Evolutionary conservation across 805 yeast genomes (phyloP).

Genomic region (Saturnispora mendoncae): DNA sequence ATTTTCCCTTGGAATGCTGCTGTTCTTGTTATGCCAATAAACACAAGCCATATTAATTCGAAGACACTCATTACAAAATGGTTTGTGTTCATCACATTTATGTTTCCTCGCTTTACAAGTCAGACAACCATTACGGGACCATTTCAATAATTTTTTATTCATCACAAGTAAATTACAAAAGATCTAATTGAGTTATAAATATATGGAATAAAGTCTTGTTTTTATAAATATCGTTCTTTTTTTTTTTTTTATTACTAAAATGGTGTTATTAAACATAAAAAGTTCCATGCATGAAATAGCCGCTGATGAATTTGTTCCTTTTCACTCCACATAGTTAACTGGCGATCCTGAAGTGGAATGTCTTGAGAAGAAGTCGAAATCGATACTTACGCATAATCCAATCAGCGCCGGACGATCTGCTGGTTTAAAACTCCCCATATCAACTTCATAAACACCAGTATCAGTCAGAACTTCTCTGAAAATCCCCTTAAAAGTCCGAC

Average conservation of each 20-base stretch:
- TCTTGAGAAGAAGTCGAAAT: constrained; percentile 94
- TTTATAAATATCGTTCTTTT: too few species aligned
- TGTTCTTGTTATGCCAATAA: too few species aligned
- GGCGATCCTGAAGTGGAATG: constrained; percentile 59
- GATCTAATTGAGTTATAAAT: too few species aligned
- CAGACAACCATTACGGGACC: constrained; percentile 39
- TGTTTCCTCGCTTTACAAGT: constrained; percentile 45
- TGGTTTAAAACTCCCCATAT: constrained; percentile 35
- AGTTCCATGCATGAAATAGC: not conserved
- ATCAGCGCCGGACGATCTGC: constrained; percentile 79
- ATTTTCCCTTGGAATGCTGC: too few species aligned
- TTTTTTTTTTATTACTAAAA: not conserved
- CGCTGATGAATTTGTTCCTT: not conserved
- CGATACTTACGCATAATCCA: constrained; percentile 86
- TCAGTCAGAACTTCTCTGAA: constrained; percentile 92
- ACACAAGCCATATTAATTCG: constrained; percentile 9
- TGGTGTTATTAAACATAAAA: not conserved
- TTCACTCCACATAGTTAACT: constrained; percentile 18
- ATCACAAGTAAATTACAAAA: not conserved
- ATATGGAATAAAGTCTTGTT: too few species aligned
- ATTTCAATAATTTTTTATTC: constrained; percentile 15
- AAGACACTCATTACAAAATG: constrained; percentile 32
- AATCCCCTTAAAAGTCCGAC: constrained; percentile 91
- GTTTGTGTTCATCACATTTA: constrained; percentile 48
- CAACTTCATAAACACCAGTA: constrained; percentile 79